A percentile compares a stretch with the other conserved stretches of the same genome.
Conservation (phyloP, 345 rosid species). For the Salix dunnii region DNA sequence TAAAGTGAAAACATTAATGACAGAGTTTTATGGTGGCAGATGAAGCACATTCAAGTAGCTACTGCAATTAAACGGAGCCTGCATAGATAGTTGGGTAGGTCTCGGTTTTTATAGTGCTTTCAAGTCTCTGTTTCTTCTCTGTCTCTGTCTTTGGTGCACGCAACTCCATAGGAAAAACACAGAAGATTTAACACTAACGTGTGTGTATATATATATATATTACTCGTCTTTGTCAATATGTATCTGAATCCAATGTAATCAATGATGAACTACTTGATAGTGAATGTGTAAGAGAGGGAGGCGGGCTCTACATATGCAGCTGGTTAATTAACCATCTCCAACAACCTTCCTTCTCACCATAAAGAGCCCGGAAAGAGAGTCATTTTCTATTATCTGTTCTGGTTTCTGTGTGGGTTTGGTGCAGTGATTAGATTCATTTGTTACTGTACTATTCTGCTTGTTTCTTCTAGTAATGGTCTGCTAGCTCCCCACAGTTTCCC, state of each 20-base stretch:
- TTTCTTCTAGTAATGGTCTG: conserved; percentile 29
- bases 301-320: conserved; percentile 16
- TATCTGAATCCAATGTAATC: conserved; percentile 37
- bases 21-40: conserved; percentile 60
- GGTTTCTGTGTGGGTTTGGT: conserved; percentile 25
- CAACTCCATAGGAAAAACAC: conserved; percentile 16
- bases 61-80: conserved; percentile 61
- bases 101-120: conserved; percentile 55
- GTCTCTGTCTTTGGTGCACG: conserved; percentile 7
- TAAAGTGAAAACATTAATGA: conserved; percentile 39
- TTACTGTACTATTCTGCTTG: neutral
- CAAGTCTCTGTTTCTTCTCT: conserved; percentile 16
- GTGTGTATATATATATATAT: too few relatives aligned
- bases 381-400: conserved; percentile 11
- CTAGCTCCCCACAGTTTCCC: conserved; percentile 15
- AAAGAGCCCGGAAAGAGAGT: conserved; percentile 15
- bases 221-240: neutral
- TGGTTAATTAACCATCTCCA: conserved; percentile 41
- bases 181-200: neutral
- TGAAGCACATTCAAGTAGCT: conserved; percentile 63
- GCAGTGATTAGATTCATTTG: conserved; percentile 13
- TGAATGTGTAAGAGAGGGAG: conserved; percentile 33
- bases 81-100: conserved; percentile 66
- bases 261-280: conserved; percentile 45
- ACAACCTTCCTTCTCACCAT: conserved; percentile 57